Evolutionary conservation across 2,329 filamentous ascomycete genomes (phyloP), one percentile per base, ranked within the genome.

Genomic region (Pseudocercospora eumusae): DNA sequence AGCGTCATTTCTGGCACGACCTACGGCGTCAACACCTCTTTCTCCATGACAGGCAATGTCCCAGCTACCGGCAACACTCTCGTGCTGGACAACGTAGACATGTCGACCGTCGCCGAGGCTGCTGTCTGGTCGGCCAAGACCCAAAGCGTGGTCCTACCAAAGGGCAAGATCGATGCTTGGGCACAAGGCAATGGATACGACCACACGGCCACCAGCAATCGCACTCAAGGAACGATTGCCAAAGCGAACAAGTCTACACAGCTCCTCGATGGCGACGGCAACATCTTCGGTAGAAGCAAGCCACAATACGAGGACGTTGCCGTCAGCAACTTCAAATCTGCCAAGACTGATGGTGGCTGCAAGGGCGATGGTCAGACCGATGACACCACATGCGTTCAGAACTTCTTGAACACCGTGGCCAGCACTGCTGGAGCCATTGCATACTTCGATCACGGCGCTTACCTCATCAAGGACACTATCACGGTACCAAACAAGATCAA

Each of bases 11-110:
- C 82, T 67, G 88, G 90, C 77, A 93, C 91, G 1, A 84, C 84
- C 1, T 84, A 91, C 59, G 93, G 90, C 68, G 83, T 97, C 71
- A 85, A 85, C 69, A 93, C 92, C 25, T 85, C 88, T 1, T 96
- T 87, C 9, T 90, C 88, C 78, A 82, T 84, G 68, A 78, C 83
- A 5, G 76, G 78, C 56, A 86, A 84, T 59, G 82, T 87, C 61
- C 82, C 86, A 21, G 78, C 82, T 60, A 90, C 90, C 69, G 93
- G 92, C 72, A 91, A 91, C 64, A 91, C 90, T 13, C 83, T 97
- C 50, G 84, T 96, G 68, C 77, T 98, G 10, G 91, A 96, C 78
- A 97, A 97, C 69, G 91, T 96, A 33, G 92, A 97, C 78, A 92
- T 97, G 67, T 87, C 86, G 59, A 61, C 61, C 86, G 90, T 58